Conservation (phyloP, 306 rosid genomes). For the Cicer bijugum region DNA sequence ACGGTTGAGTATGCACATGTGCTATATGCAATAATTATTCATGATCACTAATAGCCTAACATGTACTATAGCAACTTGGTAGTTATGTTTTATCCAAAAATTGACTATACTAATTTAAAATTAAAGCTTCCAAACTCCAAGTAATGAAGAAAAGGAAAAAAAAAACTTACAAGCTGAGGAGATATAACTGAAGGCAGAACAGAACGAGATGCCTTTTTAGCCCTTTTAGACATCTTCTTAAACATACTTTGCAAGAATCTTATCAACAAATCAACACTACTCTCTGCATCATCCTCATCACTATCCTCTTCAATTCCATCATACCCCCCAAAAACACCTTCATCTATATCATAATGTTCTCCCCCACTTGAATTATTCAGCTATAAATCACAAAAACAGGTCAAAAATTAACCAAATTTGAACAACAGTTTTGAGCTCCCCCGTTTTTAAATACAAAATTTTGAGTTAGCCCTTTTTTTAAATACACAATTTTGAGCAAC, state of each 20-base stretch:
- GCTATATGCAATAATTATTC: background rate
- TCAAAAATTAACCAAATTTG: background rate
- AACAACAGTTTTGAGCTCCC: background rate
- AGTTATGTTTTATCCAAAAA: background rate
- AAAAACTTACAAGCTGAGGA: slow-evolving; percentile 65
- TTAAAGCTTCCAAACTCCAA: background rate
- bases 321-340: slow-evolving; percentile 51
- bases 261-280: slow-evolving; percentile 70
- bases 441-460: background rate
- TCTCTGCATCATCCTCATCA: slow-evolving; percentile 67
- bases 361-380: slow-evolving; percentile 51
- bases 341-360: slow-evolving; percentile 54
- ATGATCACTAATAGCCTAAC: slow-evolving; percentile 8
- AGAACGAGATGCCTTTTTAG: slow-evolving; percentile 73
- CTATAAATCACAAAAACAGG: slow-evolving; percentile 46
- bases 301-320: slow-evolving; percentile 55
- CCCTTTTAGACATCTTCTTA: slow-evolving; percentile 66
- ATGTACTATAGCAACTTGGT: background rate
- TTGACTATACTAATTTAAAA: background rate
- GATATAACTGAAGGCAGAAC: slow-evolving; percentile 64
- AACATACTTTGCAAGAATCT: slow-evolving; percentile 72
- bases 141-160: background rate
- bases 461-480: background rate
- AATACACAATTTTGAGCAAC: background rate
- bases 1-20: background rate